Evolutionary conservation across 2,329 filamentous ascomycete genomes (phyloP).

Genomic region (Aaosphaeria arxii): DNA sequence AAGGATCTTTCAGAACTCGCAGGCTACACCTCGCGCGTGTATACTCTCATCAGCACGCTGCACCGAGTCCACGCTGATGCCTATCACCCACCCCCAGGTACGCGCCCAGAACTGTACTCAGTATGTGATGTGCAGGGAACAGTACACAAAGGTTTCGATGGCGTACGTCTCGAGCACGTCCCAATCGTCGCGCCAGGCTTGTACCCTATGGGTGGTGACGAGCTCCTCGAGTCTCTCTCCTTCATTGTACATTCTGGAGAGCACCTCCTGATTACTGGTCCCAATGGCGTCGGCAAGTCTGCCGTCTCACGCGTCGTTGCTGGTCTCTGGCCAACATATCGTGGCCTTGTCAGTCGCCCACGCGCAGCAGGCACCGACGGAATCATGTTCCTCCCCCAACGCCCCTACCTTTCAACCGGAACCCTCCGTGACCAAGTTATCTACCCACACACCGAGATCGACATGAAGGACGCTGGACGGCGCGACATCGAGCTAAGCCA

Average conservation of each 20-base stretch:
- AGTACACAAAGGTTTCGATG: conserved; percentile 90
- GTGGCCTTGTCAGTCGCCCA: conserved; percentile 84
- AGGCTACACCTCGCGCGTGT: conserved; percentile 93
- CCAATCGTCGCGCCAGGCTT: conserved; percentile 86
- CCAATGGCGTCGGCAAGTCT: conserved; percentile 92
- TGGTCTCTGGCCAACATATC: conserved; percentile 93
- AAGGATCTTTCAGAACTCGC: conserved; percentile 96
- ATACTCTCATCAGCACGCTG: conserved; percentile 90
- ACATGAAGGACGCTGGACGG: conserved; percentile 81
- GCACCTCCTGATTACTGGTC: conserved; percentile 89
- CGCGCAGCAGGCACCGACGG: conserved; percentile 79
- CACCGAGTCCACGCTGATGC: conserved; percentile 90
- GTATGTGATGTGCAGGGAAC: conserved; percentile 91
- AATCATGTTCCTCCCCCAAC: conserved; percentile 97
- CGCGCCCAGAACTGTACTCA: conserved; percentile 77
- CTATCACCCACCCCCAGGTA: conserved; percentile 68
- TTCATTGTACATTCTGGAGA: conserved; percentile 88
- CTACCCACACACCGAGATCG: conserved; percentile 90
- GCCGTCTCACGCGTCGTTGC: conserved; percentile 84
- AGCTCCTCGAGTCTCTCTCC: conserved; percentile 82
- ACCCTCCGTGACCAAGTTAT: conserved; percentile 96
- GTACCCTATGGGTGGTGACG: conserved; percentile 87
- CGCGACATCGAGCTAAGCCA: conserved; percentile 74
- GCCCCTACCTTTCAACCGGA: conserved; percentile 87
- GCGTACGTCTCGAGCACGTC: conserved; percentile 87